Evolutionary conservation across 441 rosid species (phyloP).

Genomic region (Jatropha multifida): DNA sequence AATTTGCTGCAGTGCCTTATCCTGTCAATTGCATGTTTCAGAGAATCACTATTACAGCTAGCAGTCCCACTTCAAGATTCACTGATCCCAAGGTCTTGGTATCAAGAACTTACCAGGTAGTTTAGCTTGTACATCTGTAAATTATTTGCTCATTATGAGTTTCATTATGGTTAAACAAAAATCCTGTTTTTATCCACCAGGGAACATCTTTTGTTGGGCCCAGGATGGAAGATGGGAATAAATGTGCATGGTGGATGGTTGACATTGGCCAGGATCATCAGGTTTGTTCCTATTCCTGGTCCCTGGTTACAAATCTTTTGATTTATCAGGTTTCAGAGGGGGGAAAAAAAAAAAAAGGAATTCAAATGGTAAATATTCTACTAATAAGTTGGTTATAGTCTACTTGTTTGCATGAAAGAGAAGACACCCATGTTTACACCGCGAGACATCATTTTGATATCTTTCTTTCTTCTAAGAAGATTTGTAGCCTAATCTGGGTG

Average conservation of each 20-base stretch:
- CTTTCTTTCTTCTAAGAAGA: neutral
- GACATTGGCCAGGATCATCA: constrained; percentile 93
- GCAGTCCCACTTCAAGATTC: constrained; percentile 88
- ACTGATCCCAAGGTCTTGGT: constrained; percentile 90
- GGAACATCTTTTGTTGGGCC: constrained; percentile 91
- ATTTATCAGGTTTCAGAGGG: neutral
- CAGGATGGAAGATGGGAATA: constrained; percentile 67
- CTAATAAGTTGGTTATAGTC: neutral
- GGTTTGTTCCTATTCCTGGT: constrained; percentile 36
- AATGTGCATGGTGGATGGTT: constrained; percentile 91
- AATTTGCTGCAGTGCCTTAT: constrained; percentile 19
- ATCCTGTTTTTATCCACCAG: constrained; percentile 33
- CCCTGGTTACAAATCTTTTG: neutral
- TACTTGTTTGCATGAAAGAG: neutral
- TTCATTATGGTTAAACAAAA: neutral
- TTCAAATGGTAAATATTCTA: too few relatives aligned
- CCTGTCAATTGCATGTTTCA: constrained; percentile 36
- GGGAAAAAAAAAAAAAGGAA: too few relatives aligned
- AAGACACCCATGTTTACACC: too few relatives aligned
- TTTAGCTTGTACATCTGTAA: neutral
- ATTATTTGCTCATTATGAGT: neutral
- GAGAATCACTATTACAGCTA: constrained; percentile 72
- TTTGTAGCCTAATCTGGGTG: too few relatives aligned
- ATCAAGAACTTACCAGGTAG: constrained; percentile 86
- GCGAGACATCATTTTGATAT: neutral